Conservation (phyloP, 2,329 filamentous ascomycete species). For the Madurella mycetomatis region DNA sequence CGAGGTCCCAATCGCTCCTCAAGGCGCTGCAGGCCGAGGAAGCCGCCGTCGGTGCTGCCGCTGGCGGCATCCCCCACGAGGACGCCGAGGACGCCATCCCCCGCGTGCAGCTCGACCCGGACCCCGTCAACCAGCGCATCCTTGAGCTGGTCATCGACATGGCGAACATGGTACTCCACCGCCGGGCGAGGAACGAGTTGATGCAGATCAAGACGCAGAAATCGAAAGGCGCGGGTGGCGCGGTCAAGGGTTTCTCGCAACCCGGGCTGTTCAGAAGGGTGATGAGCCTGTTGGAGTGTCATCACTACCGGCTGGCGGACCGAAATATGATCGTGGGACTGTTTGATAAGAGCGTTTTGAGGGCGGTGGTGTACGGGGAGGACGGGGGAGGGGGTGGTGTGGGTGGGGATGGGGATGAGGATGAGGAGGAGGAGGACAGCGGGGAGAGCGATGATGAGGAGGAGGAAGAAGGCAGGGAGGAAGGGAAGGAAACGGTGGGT, state of each 20-base stretch:
- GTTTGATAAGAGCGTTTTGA: constrained; percentile 85
- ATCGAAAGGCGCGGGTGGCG: constrained; percentile 34
- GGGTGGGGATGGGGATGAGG: constrained; percentile 31
- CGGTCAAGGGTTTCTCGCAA: constrained; percentile 66
- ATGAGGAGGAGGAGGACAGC: constrained; percentile 47
- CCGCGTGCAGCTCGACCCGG: constrained; percentile 36
- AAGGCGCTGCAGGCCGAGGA: constrained; percentile 25
- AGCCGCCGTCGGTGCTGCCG: constrained; percentile 7
- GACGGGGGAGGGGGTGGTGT: constrained; percentile 34
- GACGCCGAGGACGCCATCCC: constrained; percentile 18
- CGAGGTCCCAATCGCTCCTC: constrained; percentile 36
- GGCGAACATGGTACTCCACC: constrained; percentile 88
- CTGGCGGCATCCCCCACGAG: constrained; percentile 1
- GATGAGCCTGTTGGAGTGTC: constrained; percentile 78
- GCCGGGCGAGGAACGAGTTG: constrained; percentile 78
- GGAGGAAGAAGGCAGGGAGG: constrained; percentile 4
- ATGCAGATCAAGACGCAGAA: constrained; percentile 72
- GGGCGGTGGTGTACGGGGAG: constrained; percentile 78
- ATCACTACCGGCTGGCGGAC: constrained; percentile 82
- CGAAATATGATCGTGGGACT: constrained; percentile 88
- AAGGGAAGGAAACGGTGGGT: background rate
- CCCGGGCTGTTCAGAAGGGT: constrained; percentile 78
- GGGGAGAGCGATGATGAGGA: constrained; percentile 6
- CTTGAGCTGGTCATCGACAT: constrained; percentile 81
- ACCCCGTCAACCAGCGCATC: constrained; percentile 65